phyloP scores from a whole-genome alignment of 257 asterid species.

The Ligustrum vulgare region DNA sequence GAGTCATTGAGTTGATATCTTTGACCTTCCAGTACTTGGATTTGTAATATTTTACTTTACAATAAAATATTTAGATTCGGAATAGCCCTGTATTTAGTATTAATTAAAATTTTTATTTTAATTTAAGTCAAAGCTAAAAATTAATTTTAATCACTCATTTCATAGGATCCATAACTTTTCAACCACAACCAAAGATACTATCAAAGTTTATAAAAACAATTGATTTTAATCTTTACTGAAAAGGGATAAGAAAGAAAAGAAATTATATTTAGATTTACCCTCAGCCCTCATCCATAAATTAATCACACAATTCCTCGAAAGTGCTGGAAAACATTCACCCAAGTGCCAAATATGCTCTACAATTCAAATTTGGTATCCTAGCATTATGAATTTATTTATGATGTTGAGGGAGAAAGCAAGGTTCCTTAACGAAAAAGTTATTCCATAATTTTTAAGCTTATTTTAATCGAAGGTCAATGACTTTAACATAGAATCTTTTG shows the following conservation, averaged over 20 bases:
- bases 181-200: too few relatives aligned
- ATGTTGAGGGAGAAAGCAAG: constrained; percentile 17
- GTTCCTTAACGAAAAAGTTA: constrained; percentile 30
- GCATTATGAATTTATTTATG: neutral
- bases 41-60: neutral
- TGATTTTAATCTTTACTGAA: too few relatives aligned
- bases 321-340: neutral
- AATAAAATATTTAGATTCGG: neutral
- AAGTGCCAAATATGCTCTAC: neutral
- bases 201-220: too few relatives aligned
- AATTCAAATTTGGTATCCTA: constrained; percentile 21
- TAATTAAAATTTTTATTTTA: too few relatives aligned
- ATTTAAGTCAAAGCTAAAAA: too few relatives aligned
- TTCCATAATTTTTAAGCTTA: constrained; percentile 20
- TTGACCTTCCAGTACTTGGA: neutral
- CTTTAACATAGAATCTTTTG: constrained; percentile 24
- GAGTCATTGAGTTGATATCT: neutral
- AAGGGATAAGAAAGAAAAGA: too few relatives aligned
- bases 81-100: too few relatives aligned
- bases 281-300: too few relatives aligned
- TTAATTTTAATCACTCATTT: too few relatives aligned
- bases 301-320: too few relatives aligned
- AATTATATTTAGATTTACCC: too few relatives aligned
- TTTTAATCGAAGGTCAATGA: constrained; percentile 28
- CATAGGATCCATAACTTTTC: too few relatives aligned